These are phyloP conservation scores for Annulohypoxylon maeteangense DNA, from an alignment of 495 filamentous ascomycete species.

Conservation along the genomic window DNA sequence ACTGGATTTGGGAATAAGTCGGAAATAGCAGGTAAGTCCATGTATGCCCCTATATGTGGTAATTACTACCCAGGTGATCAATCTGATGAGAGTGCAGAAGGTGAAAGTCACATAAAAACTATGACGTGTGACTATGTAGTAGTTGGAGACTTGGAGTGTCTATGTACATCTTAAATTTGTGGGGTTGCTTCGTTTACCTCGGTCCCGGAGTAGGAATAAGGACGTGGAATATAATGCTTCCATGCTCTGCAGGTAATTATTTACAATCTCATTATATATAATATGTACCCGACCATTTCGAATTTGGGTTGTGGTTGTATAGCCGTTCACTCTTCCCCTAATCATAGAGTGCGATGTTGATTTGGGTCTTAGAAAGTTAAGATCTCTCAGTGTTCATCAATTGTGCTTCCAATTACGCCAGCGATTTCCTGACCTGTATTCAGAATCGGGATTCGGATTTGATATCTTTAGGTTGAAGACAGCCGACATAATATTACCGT, in stretches of 20 bases:
- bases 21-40: no score
- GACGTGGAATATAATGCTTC: background rate
- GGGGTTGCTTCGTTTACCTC: background rate
- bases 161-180: no score
- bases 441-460: background rate
- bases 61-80: no score
- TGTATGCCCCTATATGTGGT: no score
- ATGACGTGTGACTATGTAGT: background rate
- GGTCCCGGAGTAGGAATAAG: background rate
- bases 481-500: constrained; percentile 4
- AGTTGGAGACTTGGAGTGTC: no score
- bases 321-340: background rate
- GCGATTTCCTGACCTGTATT: background rate
- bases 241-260: no score
- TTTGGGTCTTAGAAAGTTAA: no score
- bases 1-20: constrained; percentile 25
- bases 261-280: background rate
- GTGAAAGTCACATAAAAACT: background rate
- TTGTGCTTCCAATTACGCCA: no score
- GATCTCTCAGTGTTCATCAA: no score
- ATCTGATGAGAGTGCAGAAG: background rate
- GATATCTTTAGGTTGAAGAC: background rate
- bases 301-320: background rate
- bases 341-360: background rate
- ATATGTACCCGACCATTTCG: background rate